Evolutionary conservation across 2,329 filamentous ascomycete species (phyloP), one percentile per base, ranked within the genome.

Genomic region (Scleromitrula shiraiana): DNA sequence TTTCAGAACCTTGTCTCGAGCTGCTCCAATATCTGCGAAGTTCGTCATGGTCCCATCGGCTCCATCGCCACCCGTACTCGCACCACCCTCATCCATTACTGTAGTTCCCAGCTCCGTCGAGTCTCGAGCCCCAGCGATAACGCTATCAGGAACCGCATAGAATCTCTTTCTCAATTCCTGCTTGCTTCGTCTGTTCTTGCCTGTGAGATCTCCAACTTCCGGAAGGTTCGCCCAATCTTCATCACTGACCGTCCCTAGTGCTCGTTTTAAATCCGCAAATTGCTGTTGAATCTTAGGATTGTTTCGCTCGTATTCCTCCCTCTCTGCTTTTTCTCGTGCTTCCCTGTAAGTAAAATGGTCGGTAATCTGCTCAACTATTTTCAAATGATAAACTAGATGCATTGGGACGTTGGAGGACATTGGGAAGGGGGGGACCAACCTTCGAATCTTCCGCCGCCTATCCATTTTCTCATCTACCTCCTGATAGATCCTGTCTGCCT

Each of bases 251-350:
- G 83, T 85, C 33, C 86, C 84, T 30, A 98, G 76, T 5, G 88
- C 88, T 62, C 94, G 80, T 69, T 98, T 98, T 43, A 97, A 71
- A 60, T 97, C 93, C 64, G 90, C 89, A 66, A 98, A 98, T 67
- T 98, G 93, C 58, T 96, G 88, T 64, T 95, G 88, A 44, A 98
- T 96, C 69, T 97, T 98, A 12, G 93, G 93, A 65, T 98, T 97
- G 66, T 95, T 91, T 59, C 85, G 82, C 71, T 98, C 91, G 76
- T 95, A 95, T 62, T 97, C 90, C 64, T 95, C 88, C 66, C 77
- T 81, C 73, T 98, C 91, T 71, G 87, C 78, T 65, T 85, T 75
- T 68, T 98, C 93, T 67, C 93, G 88, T 64, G 83, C 85, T 85
- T 98, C 93, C 80, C 93, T 95, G 73, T 72, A 66, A 70, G 72